Conservation (phyloP, 2,329 filamentous ascomycete species). For the Hyphodiscus sp. region DNA sequence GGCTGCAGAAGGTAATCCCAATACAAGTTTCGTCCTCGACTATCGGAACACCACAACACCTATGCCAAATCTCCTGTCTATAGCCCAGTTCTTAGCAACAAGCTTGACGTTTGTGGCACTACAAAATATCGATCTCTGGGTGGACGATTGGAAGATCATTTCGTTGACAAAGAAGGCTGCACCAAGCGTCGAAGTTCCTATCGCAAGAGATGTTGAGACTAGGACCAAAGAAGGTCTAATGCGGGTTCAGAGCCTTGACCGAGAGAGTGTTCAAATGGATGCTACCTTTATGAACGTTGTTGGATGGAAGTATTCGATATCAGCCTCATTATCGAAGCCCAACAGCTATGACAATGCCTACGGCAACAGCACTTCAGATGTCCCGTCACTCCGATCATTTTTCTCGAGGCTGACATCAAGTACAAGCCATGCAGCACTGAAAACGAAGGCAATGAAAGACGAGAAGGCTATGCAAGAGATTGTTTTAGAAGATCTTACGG, state of each 20-base stretch:
- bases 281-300: conserved; percentile 83
- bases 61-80: conserved; percentile 74
- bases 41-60: conserved; percentile 86
- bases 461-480: conserved; percentile 56
- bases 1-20: conserved; percentile 54
- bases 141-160: conserved; percentile 81
- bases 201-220: conserved; percentile 75
- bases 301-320: conserved; percentile 67
- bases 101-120: conserved; percentile 94
- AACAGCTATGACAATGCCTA: conserved; percentile 32
- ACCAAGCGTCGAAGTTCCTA: conserved; percentile 61
- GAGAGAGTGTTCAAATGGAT: conserved; percentile 87
- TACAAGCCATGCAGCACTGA: conserved; percentile 42
- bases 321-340: conserved; percentile 25
- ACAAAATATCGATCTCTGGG: conserved; percentile 78
- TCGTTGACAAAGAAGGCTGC: conserved; percentile 79
- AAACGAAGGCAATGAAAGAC: conserved; percentile 52
- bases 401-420: conserved; percentile 68
- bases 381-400: conserved; percentile 67
- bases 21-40: conserved; percentile 91
- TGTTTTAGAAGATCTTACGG: conserved; percentile 66
- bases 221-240: conserved; percentile 83
- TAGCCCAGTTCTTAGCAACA: conserved; percentile 88
- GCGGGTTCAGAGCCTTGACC: conserved; percentile 73
- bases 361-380: conserved; percentile 41